A percentile compares a stretch with the other conserved stretches of the same genome.
Evolutionary conservation across 228 moss, liverwort and hornwort species (phyloP).

Genomic region (Sphagnum fallax): DNA sequence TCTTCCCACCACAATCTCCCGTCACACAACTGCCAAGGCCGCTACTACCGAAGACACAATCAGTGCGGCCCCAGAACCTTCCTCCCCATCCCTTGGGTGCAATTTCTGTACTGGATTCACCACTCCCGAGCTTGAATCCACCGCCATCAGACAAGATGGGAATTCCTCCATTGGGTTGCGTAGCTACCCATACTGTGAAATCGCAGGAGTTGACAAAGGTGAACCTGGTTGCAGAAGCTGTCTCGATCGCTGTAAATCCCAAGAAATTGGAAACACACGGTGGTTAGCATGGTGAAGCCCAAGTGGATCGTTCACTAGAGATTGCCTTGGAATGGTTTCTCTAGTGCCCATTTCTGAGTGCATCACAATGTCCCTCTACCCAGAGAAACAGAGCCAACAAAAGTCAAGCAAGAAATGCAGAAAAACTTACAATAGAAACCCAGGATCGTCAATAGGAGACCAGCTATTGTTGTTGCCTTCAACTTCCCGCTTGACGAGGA

Average conservation of each 20-base stretch:
- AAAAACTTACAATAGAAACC: too few species aligned
- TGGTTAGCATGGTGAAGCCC: too few species aligned
- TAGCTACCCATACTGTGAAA: slow-evolving; percentile 41
- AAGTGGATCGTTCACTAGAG: too few species aligned
- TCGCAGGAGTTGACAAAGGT: slow-evolving; percentile 26
- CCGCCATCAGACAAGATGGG: slow-evolving; percentile 20
- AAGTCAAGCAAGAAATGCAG: too few species aligned
- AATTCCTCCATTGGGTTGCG: slow-evolving; percentile 31
- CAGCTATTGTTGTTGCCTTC: too few species aligned
- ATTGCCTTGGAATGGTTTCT: too few species aligned
- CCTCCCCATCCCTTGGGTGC: slow-evolving; percentile 2
- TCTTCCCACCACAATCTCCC: background rate
- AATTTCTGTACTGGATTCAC: background rate
- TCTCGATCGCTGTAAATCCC: slow-evolving; percentile 8
- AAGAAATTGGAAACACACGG: too few species aligned
- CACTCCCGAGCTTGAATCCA: slow-evolving; percentile 27
- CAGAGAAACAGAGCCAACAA: too few species aligned
- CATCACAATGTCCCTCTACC: too few species aligned
- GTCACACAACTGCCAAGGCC: slow-evolving; percentile 4
- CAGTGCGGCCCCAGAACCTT: slow-evolving; percentile 8
- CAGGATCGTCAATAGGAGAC: too few species aligned
- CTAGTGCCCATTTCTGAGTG: too few species aligned
- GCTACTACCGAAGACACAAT: background rate
- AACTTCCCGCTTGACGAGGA: too few species aligned
- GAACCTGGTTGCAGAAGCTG: slow-evolving; percentile 20